Base-by-base conservation (phyloP, 306 rosid genomes). In the Pyrus communis region DNA sequence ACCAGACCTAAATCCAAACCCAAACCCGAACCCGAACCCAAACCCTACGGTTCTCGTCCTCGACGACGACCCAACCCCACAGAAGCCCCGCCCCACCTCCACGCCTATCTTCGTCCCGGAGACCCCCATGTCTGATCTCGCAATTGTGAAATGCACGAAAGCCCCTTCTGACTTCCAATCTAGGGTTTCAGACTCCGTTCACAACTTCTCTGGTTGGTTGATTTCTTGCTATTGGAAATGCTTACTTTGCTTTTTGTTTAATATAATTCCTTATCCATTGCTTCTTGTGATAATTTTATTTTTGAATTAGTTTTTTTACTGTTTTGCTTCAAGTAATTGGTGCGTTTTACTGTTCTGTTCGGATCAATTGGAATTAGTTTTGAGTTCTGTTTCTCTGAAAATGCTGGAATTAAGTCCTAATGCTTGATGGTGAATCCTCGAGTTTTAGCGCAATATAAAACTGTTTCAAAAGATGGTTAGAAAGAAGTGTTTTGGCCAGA, bases 31-130 rank as follows among this genome's bases (percentile, higher is more conserved):
- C 74, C 79, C 78, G 10, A 77, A 42, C 67, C 70, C 66, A 18
- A 17, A 12, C 17, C 7, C 81, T 19, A 62, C 88, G 30, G 88
- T 87, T 27, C 63, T 92, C 58, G 66, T 92, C 81, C 58, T 94
- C 79, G 95, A 89, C 85, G 96, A 90, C 67, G 98, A 89, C 70
- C 96, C 95, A 35, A 94, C 96, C 40, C 96, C 97, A 0, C 73
- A 82, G 68, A 90, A 90, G 67, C 98, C 98, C 9, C 75, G 58
- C 27, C 23, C 52, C 35, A 12, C 74, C 4, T 84, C 84, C 71
- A 76, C 83, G 2, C 85, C 86, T 75, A 74, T 83, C n/a, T 31
- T 88, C 73, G 88, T 93, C 75, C 88, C 91, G 17, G 98, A 91
- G 88, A 27, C 19, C 13, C 97, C 68, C 98, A 97, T 86, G 73